phyloP scores from a whole-genome alignment of 2,329 filamentous ascomycete genomes.

The Colletotrichum musicola region DNA sequence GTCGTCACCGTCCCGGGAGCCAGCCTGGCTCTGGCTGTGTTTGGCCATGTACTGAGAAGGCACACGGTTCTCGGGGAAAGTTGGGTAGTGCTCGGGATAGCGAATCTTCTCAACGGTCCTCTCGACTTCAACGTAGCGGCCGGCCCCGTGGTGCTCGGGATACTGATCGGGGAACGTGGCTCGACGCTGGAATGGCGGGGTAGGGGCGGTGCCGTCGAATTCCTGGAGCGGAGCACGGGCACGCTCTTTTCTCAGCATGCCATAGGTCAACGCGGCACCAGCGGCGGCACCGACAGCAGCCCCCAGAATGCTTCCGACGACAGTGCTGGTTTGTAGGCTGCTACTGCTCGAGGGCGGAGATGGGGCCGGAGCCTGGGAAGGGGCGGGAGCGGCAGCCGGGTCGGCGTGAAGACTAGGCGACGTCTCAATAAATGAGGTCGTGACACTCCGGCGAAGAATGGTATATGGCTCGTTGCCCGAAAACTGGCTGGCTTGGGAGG shows the following conservation, averaged over 20 bases:
- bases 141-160: conserved; percentile 46
- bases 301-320: conserved; percentile 82
- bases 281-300: conserved; percentile 82
- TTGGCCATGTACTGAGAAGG: conserved; percentile 52
- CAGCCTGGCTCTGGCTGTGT: conserved; percentile 52
- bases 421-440: conserved; percentile 49
- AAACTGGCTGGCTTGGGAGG: conserved; percentile 41
- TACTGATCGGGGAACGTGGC: conserved; percentile 58
- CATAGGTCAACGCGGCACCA: conserved; percentile 74
- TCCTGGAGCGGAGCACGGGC: conserved; percentile 55
- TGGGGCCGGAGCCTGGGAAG: conserved; percentile 49
- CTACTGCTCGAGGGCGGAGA: conserved; percentile 1
- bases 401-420: conserved; percentile 35
- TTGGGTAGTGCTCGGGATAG: conserved; percentile 51
- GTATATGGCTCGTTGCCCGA: conserved; percentile 44
- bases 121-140: conserved; percentile 54
- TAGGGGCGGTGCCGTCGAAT: conserved; percentile 47
- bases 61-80: conserved; percentile 48
- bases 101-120: conserved; percentile 53
- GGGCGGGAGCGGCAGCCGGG: conserved; percentile 44
- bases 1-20: conserved; percentile 54
- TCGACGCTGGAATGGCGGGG: conserved; percentile 56
- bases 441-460: conserved; percentile 49
- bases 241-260: conserved; percentile 73
- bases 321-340: conserved; percentile 67